Evolutionary conservation across 768 basidiomycete genomes (phyloP).

Genomic region (Trametes cubensis): DNA sequence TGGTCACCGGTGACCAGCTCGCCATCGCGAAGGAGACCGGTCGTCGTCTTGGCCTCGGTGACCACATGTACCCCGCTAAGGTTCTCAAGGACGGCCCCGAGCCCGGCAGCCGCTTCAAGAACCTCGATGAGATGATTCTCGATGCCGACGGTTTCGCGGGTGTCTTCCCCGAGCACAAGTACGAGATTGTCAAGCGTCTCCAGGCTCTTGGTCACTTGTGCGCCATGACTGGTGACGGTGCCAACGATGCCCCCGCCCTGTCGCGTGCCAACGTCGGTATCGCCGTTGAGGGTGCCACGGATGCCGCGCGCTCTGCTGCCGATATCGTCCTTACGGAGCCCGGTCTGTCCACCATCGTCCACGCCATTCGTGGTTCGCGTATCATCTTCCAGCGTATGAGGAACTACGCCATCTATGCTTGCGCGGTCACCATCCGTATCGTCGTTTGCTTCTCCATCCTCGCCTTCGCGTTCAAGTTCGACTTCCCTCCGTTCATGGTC

Average conservation of each 20-base stretch:
- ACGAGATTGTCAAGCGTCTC: conserved; percentile 98
- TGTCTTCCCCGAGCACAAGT: conserved; percentile 99
- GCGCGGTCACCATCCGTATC: conserved; percentile 97
- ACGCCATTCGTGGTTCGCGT: conserved; percentile 97
- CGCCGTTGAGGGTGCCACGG: conserved; percentile 98
- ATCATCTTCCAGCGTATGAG: conserved; percentile 99
- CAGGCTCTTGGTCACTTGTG: conserved; percentile 94
- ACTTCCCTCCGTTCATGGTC: conserved; percentile 99
- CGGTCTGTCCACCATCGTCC: conserved; percentile 98
- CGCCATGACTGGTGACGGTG: conserved; percentile 99
- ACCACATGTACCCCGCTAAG: conserved; percentile 99
- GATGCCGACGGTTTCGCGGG: conserved; percentile 99
- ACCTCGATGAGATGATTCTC: conserved; percentile 97
- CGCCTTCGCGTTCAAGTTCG: conserved; percentile 94
- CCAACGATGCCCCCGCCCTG: conserved; percentile 96
- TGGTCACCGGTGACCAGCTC: conserved; percentile 99
- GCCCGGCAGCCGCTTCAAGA: conserved; percentile 79
- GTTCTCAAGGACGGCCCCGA: conserved; percentile 97
- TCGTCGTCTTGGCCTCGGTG: conserved; percentile 95
- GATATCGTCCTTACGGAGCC: conserved; percentile 98
- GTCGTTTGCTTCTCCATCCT: conserved; percentile 96
- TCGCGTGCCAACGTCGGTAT: conserved; percentile 99
- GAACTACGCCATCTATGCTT: conserved; percentile 98
- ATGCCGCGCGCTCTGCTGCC: conserved; percentile 97
- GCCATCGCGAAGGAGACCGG: conserved; percentile 99